Base-by-base conservation (phyloP, 371 early-diverging fungal genomes). In the Rhizomucor pusillus region DNA sequence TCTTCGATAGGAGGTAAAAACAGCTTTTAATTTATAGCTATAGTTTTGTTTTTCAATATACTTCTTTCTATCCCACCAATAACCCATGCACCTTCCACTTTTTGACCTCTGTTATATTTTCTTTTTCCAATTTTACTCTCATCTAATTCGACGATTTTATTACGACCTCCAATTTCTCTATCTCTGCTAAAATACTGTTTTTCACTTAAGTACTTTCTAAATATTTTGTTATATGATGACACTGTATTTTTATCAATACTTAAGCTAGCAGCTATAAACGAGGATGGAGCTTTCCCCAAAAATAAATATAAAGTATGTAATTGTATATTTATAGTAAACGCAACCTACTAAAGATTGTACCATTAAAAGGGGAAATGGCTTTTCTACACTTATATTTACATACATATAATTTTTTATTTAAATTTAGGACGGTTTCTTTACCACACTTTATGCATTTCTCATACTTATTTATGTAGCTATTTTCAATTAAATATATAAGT, bases 21-120 rank as follows among this genome's bases (percentile, higher is more conserved):
- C 16, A 54, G 25, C 20, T 41, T 41, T 18, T 47, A 46, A 45
- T 54, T 54, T 47, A 46, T 23, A 54, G 36, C 46, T 54, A 37
- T 36, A 37, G 43, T 45, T 45, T 53, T 45, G 34, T 36, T 53
- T 43, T 53, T 53, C 34, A 53, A 53, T 53, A 18, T 43, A 45
- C 54, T 53, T 45, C 45, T 53, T 45, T 53, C 34, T 11, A 53
- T 45, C 25, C 54, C 54, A 4, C 54, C 54, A 47, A 56, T 49
- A 29, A 56, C 16, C 56, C 50, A 56, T 33, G 35, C 49, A 43
- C 48, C 56, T 33, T 56, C 56, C 29, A 56, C 56, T 29, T 9
- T 24, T 19, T 56, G 56, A 33, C 44, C 44, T 43, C 35, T 56
- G 43, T 54, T 14, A 36, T 54, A 54, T 45, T 46, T 54, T 44